Conservation (phyloP, 768 basidiomycete genomes). For the Mycena crocata region DNA sequence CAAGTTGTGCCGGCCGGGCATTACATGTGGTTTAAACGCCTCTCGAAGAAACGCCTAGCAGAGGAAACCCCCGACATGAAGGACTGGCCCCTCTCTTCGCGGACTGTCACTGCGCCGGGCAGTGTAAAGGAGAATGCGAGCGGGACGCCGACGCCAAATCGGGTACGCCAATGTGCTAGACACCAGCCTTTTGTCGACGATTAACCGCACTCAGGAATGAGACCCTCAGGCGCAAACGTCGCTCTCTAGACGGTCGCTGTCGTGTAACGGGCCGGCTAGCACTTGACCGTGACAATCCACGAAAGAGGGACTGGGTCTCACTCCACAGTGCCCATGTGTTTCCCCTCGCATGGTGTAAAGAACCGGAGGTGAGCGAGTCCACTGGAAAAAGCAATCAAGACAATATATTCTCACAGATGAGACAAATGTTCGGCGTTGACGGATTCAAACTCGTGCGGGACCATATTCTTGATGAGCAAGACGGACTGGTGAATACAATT, state of each 20-base stretch:
- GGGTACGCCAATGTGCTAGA: no score
- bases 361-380: background rate
- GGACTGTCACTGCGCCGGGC: no score
- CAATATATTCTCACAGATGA: background rate
- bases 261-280: background rate
- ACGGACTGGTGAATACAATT: constrained; percentile 1
- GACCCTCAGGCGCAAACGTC: no score
- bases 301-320: background rate
- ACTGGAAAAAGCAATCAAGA: background rate
- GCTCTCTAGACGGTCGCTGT: constrained; percentile 7
- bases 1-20: no score
- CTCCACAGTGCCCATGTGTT: constrained; percentile 7
- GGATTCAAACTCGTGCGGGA: background rate
- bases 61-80: no score
- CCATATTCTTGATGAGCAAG: background rate
- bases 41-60: no score
- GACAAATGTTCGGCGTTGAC: background rate
- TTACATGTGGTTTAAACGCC: no score
- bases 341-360: background rate
- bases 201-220: no score
- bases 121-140: no score
- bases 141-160: no score
- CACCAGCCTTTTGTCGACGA: no score
- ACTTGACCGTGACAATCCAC: background rate
- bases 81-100: no score